Evolutionary conservation across 148 eudicot genomes (phyloP), one percentile per base, ranked within the genome.

Genomic region (Agrostemma githago): DNA sequence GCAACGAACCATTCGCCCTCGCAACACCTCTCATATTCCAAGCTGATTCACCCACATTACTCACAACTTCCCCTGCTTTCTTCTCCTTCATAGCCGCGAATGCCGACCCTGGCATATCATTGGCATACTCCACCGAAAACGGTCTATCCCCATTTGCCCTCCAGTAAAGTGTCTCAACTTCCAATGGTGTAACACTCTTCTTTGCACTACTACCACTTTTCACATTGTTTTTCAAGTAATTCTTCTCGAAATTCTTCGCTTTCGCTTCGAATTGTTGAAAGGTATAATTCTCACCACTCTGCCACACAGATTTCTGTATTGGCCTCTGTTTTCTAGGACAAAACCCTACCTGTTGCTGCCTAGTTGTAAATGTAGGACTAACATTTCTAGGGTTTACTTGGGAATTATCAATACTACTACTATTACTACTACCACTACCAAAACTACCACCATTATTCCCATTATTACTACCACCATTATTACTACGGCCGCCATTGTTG

Each of bases 1-100:
- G 82, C 86, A 95, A 81, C 0, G 97, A 89, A 69, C 87, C 88
- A 73, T 85, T 85, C 4, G 96, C 85, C 91, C 99, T 92, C 60
- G 96, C 86, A 61, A 90, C 89, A 37, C 89, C 92, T 73, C 96
- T 89, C 99, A 95, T 95, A 81, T 95, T 95, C 99, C 99, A 95
- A 51, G 85, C 89, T 15, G 88, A 87, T 5, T 92, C 99, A 41
- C 93, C 99, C 16, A 95, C 96, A 3, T 78, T 84, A 63, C 80
- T 57, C 72, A 64, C 78, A 37, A 66, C 58, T 6, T 83, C 93
- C 80, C 80, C 86, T 74, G 74, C 51, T 58, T 76, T 86, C 68
- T 67, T 72, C 75, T 9, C 79, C 54, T 73, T 83, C 63, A 77
- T 56, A 0, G 82, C 80, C 44, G 46, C 82, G 73, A 95, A 95